These are phyloP conservation scores for Metschnikowia drakensbergensis DNA, from an alignment of 805 yeast species.

Conservation along the genomic window DNA sequence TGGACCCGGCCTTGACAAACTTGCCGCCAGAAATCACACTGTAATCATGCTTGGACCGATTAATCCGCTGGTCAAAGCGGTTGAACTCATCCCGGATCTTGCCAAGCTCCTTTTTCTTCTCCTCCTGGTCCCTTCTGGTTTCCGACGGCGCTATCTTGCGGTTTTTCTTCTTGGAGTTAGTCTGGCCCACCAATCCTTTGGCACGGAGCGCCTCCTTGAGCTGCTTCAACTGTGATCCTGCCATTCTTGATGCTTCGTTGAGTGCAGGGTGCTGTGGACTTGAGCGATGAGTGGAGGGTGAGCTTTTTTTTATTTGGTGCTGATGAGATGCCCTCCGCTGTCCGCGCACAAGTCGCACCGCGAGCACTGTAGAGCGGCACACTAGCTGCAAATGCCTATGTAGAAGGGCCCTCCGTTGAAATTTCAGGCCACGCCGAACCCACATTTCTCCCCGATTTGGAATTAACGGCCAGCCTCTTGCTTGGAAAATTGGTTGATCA, in stretches of 20 bases:
- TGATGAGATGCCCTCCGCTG: constrained; percentile 7
- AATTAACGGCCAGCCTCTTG: constrained; percentile 34
- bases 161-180: constrained; percentile 59
- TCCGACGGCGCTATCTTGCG: constrained; percentile 55
- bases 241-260: constrained; percentile 42
- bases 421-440: too few relatives aligned
- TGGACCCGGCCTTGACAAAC: constrained; percentile 41
- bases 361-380: background rate
- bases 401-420: too few relatives aligned
- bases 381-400: background rate
- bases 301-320: constrained; percentile 1
- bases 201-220: constrained; percentile 72
- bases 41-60: constrained; percentile 58
- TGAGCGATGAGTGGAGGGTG: background rate
- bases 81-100: constrained; percentile 80
- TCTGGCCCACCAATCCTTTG: constrained; percentile 83
- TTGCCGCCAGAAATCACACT: constrained; percentile 39
- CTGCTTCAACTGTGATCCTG: constrained; percentile 83
- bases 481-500: constrained; percentile 76
- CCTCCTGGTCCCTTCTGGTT: constrained; percentile 66
- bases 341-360: background rate
- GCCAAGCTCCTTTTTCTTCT: constrained; percentile 41
- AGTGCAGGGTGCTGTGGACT: background rate
- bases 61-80: constrained; percentile 79
- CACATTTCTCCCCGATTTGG: too few relatives aligned